A percentile compares a stretch with the other conserved stretches of the same genome.
Evolutionary conservation across 2,329 filamentous ascomycete genomes (phyloP).

Genomic region (Cercospora citrullina): DNA sequence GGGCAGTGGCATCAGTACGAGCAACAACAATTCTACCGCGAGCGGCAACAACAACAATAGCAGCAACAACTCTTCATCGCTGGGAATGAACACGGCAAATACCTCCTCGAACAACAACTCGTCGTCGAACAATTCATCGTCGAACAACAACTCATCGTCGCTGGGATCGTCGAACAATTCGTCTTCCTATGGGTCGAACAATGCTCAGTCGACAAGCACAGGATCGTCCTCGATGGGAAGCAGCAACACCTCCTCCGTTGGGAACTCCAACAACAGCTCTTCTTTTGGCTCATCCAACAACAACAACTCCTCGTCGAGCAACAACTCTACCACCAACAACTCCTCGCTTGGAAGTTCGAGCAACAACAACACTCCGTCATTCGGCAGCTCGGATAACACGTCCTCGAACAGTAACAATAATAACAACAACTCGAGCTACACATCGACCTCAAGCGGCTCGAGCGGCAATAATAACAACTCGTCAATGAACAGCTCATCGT

Average conservation of each 20-base stretch:
- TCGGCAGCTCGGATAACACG: background rate
- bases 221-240: conserved; percentile 8
- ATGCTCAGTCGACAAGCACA: conserved; percentile 7
- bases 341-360: conserved; percentile 11
- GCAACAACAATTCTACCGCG: background rate
- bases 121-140: conserved; percentile 13
- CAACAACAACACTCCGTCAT: conserved; percentile 8
- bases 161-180: conserved; percentile 8
- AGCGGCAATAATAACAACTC: conserved; percentile 11
- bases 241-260: conserved; percentile 10
- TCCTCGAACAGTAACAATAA: conserved; percentile 11
- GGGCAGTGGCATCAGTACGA: conserved; percentile 2
- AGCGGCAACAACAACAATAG: conserved; percentile 12
- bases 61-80: background rate
- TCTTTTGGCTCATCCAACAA: conserved; percentile 12
- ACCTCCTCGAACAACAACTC: conserved; percentile 14
- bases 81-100: conserved; percentile 11
- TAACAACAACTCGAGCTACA: conserved; percentile 8
- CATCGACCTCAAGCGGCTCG: conserved; percentile 9
- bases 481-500: conserved; percentile 1
- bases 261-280: conserved; percentile 2
- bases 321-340: conserved; percentile 4
- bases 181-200: background rate
- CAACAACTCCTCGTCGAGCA: background rate
- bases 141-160: conserved; percentile 12